These are phyloP conservation scores for Echinochloa phyllopogon DNA, from an alignment of 176 grass and related monocot species.

Conservation along the genomic window DNA sequence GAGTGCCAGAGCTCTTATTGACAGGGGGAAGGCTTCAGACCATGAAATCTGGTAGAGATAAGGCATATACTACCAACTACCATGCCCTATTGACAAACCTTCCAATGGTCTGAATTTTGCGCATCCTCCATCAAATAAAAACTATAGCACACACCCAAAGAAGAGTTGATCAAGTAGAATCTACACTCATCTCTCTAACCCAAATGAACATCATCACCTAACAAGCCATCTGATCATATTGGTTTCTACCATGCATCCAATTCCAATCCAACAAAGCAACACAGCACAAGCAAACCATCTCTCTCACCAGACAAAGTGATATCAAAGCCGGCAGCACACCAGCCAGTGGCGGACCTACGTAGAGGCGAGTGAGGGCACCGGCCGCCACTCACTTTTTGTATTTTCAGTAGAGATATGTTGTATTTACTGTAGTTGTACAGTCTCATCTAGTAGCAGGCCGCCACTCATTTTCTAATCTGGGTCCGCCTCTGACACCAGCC, in stretches of 20 bases:
- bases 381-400: too few species aligned
- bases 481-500: too few species aligned
- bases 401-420: too few species aligned
- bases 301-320: neutral
- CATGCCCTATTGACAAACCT: neutral
- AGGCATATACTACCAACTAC: neutral
- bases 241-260: neutral
- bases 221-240: conserved; percentile 22
- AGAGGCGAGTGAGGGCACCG: too few species aligned
- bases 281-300: neutral
- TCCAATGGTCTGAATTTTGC: neutral
- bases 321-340: neutral
- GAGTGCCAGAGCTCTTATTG: neutral
- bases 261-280: neutral
- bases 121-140: neutral
- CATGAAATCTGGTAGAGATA: neutral
- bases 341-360: too few species aligned
- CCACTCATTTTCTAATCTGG: too few species aligned
- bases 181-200: neutral
- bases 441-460: too few species aligned
- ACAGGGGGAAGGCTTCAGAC: neutral
- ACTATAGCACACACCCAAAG: neutral
- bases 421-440: too few species aligned
- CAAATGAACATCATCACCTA: neutral
- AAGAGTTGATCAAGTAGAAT: neutral